phyloP scores from a whole-genome alignment of 1,139 yeast genomes.

The Blastobotrys apis region DNA sequence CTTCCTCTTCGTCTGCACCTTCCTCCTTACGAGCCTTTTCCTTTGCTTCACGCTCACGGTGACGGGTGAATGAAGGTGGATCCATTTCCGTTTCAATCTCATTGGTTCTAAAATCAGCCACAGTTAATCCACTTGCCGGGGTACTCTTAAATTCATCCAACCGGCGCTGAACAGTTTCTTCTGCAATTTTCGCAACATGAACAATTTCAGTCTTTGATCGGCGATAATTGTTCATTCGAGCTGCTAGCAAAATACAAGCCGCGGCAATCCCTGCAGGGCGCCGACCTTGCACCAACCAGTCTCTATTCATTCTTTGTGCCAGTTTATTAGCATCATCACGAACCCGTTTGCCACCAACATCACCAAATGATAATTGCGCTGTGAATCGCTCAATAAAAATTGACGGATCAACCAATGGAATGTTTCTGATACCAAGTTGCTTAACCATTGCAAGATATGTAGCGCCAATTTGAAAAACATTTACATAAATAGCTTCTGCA shows the following conservation, averaged over 20 bases:
- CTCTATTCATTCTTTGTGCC: constrained; percentile 87
- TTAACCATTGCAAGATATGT: constrained; percentile 89
- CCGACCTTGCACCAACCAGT: constrained; percentile 95
- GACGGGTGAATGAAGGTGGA: constrained; percentile 73
- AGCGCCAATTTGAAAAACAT: constrained; percentile 93
- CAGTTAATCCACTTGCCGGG: constrained; percentile 65
- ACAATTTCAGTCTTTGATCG: constrained; percentile 92
- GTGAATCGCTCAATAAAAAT: constrained; percentile 92
- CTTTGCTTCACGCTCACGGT: constrained; percentile 29
- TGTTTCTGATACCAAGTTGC: constrained; percentile 53
- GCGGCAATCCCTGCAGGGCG: constrained; percentile 99
- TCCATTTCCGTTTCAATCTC: constrained; percentile 48
- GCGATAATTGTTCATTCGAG: constrained; percentile 92
- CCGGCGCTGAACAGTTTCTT: constrained; percentile 85
- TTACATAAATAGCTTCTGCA: constrained; percentile 80
- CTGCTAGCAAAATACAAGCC: constrained; percentile 87
- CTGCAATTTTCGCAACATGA: constrained; percentile 93
- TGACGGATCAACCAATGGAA: constrained; percentile 93
- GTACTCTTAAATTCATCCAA: constrained; percentile 83
- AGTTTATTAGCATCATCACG: constrained; percentile 80
- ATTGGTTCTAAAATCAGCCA: constrained; percentile 61
- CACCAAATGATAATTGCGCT: constrained; percentile 73
- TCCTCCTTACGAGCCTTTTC: constrained; percentile 7
- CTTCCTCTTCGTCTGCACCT: constrained; percentile 1
- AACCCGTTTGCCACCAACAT: constrained; percentile 57